Conservation (phyloP, 2,329 filamentous ascomycete species). For the Arthrobotrys conoides region DNA sequence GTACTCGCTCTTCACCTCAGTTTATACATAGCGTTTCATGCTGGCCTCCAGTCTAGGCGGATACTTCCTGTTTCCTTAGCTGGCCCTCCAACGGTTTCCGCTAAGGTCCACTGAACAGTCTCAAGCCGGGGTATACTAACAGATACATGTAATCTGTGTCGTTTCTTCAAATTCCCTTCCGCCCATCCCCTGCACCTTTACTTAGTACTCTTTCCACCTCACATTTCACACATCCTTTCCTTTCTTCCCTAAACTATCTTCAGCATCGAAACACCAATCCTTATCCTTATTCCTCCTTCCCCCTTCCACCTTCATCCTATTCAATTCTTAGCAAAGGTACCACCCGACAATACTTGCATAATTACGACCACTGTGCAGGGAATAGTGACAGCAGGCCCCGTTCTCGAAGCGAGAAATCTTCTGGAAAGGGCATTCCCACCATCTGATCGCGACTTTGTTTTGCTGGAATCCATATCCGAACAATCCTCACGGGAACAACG, state of each 20-base stretch:
- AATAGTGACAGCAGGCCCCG: slow-evolving; percentile 36
- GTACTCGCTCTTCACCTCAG: slow-evolving; percentile 44
- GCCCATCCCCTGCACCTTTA: slow-evolving; percentile 51
- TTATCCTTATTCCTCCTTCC: neutral
- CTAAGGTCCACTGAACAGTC: slow-evolving; percentile 55
- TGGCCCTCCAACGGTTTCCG: slow-evolving; percentile 58
- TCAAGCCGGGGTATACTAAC: slow-evolving; percentile 58
- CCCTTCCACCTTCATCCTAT: slow-evolving; percentile 10
- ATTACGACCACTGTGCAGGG: slow-evolving; percentile 44
- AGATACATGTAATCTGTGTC: slow-evolving; percentile 56
- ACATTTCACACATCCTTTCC: slow-evolving; percentile 29
- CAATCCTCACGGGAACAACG: slow-evolving; percentile 30
- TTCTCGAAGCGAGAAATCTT: slow-evolving; percentile 57
- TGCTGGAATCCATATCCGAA: slow-evolving; percentile 39
- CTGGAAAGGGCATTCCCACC: slow-evolving; percentile 46
- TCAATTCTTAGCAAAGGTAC: slow-evolving; percentile 6
- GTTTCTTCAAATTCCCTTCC: slow-evolving; percentile 54
- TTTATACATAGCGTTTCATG: slow-evolving; percentile 57
- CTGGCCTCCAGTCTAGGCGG: slow-evolving; percentile 40
- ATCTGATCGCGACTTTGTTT: slow-evolving; percentile 57
- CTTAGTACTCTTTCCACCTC: slow-evolving; percentile 49
- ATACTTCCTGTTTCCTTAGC: slow-evolving; percentile 48
- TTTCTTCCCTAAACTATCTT: slow-evolving; percentile 36
- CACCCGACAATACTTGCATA: slow-evolving; percentile 5
- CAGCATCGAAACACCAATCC: slow-evolving; percentile 32